Base-by-base conservation (phyloP, 805 yeast genomes). In the Wickerhamiella parazyma region DNA sequence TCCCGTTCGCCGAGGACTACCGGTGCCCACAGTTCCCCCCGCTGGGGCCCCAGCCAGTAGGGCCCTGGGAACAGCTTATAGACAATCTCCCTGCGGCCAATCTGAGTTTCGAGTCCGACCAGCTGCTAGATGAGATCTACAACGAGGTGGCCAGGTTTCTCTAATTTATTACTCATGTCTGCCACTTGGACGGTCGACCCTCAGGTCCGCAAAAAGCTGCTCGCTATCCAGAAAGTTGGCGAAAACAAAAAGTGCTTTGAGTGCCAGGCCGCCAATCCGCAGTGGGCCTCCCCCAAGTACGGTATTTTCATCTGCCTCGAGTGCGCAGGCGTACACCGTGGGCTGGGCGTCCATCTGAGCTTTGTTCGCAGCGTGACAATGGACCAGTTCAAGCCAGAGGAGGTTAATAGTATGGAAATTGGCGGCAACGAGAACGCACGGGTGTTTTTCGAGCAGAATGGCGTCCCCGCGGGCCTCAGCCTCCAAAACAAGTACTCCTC, bases 231-330 rank as follows among this genome's bases (percentile, higher is more conserved):
- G 58, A 85, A 85, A 59, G 68, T 69, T 38, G 94, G 89, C 21
- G 79, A 69, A 11, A 85, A 86, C 68, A 85, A 80, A 66, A 78
- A 75, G 61, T 91, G 98, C 64, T 80, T 85, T 61, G 98, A 91
- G 61, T 91, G 98, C 64, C 71, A 68, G 31, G 94, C 96, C 1
- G 95, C 94, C 47, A 89, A 87, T 60, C 98, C 98, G 8, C 98
- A 91, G 62, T 91, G 98, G 98, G 96, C 97, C 1, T 85, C 95
- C 11, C 97, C 97, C 29, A 91, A 91, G 63, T 86, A 89, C 64
- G 98, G 98, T 48, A 82, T 91, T 48, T 91, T 87, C 64, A 89
- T 91, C 58, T 91, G 98, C 63, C 72, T 91, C 33, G 99, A 91
- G 60, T 91, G 98, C 68, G 98, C 98, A 16, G 99, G 99, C 37